These are phyloP conservation scores for Fusarium marasasianum DNA, from an alignment of 2,329 filamentous ascomycete species.

Conservation along the genomic window DNA sequence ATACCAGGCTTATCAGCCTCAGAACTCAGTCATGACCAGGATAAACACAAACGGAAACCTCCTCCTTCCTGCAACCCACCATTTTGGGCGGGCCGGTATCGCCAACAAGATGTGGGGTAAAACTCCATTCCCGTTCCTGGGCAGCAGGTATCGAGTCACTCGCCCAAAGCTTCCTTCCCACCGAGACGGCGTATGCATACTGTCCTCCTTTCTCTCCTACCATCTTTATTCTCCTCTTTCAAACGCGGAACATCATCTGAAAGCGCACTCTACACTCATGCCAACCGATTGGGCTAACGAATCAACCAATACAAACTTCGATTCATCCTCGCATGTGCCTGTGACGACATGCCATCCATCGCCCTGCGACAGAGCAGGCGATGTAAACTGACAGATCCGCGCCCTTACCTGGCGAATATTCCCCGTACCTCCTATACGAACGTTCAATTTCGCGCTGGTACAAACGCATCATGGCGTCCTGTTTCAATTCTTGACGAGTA, in stretches of 20 bases:
- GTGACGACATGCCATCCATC: conserved; percentile 55
- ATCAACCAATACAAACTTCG: neutral
- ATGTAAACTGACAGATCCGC: conserved; percentile 47
- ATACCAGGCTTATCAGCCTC: neutral
- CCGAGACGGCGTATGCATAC: conserved; percentile 36
- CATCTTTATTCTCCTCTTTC: neutral
- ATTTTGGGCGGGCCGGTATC: conserved; percentile 42
- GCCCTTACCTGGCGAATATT: conserved; percentile 23
- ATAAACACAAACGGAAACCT: neutral
- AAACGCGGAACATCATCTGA: neutral
- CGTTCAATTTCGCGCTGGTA: conserved; percentile 33
- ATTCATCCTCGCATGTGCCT: conserved; percentile 47
- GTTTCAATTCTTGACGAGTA: conserved; percentile 73
- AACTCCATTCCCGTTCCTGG: conserved; percentile 16
- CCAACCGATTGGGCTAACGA: conserved; percentile 7
- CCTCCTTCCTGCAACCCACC: conserved; percentile 23
- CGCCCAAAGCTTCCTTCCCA: conserved; percentile 30
- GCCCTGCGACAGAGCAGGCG: conserved; percentile 57
- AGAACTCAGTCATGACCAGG: neutral
- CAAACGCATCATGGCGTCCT: conserved; percentile 65
- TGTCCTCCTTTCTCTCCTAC: neutral
- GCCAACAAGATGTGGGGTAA: conserved; percentile 43
- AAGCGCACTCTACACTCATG: neutral
- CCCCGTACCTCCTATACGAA: conserved; percentile 11
- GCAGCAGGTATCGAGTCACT: conserved; percentile 29